Evolutionary conservation across 768 basidiomycete genomes (phyloP), one percentile per base, ranked within the genome.

Genomic region (Suillus hirtellus): DNA sequence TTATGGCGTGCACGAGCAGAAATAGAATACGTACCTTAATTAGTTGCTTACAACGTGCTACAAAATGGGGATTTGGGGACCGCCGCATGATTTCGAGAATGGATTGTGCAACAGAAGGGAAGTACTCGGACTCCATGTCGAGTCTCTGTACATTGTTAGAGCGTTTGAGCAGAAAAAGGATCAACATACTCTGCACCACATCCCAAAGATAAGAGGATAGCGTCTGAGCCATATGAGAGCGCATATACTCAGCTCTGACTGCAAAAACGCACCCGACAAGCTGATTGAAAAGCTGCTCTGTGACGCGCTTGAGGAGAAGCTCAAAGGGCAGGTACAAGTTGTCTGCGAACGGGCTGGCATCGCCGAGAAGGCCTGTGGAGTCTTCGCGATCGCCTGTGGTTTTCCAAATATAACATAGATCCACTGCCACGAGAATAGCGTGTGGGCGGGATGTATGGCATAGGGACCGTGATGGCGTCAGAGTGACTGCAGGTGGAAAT

Each of bases 141-240:
- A 89, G 78, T 78, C 84, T 85, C 89, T 91, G 69, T 42, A 35
- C 5, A 63, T 58, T 35, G 43, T 42, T n/a, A 49, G 62, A 37
- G 19, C 56, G 19, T 40, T 46, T 60, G 24, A 61, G 49, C 34
- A 52, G 58, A 34, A 46, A 63, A 54, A 60, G 35, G 65, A 54
- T 61, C 50, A 60, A 71, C 73, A 61, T 77, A 88, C 90, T 78
- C 81, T 81, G 70, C 81, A 79, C 86, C 86, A 87, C 34, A 79
- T 73, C 2, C 92, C 92, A 71, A 93, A 93, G 62, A 92, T 83
- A 44, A 91, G 78, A 24, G 92, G 92, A 75, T 92, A 92, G 3
- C 86, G 86, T 69, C 92, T 93, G 67, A 38, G 47, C 42, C 40
- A 24, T 52, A 71, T 24, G 21, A 61, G 42, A 59, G 42, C 38